Conservation (phyloP, 805 yeast species). For the Metschnikowia arizonensis region DNA sequence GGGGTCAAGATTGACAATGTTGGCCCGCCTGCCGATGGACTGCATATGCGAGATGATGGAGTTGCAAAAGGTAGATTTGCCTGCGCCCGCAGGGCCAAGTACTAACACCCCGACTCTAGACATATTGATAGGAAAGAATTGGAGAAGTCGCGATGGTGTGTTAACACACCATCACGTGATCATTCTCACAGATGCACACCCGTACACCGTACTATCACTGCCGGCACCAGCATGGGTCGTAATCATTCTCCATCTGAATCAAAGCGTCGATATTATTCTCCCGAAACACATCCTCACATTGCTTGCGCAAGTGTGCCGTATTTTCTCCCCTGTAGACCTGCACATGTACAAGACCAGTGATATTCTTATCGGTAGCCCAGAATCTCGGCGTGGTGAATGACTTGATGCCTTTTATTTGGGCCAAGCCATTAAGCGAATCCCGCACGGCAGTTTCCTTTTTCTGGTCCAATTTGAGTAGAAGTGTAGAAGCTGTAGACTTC, state of each 20-base stretch:
- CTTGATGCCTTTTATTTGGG: constrained; percentile 71
- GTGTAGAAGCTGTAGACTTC: constrained; percentile 70
- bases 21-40: constrained; percentile 86
- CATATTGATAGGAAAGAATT: constrained; percentile 42
- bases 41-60: constrained; percentile 84
- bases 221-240: constrained; percentile 68
- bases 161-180: background rate
- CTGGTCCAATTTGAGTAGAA: constrained; percentile 58
- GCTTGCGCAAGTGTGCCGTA: constrained; percentile 52
- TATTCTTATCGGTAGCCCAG: constrained; percentile 59
- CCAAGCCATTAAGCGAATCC: constrained; percentile 61
- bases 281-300: constrained; percentile 54
- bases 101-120: constrained; percentile 93
- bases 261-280: constrained; percentile 48
- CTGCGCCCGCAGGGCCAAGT: constrained; percentile 97
- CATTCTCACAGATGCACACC: background rate
- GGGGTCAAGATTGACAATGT: constrained; percentile 91
- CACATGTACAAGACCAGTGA: constrained; percentile 73
- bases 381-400: constrained; percentile 87
- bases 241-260: constrained; percentile 66
- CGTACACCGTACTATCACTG: no score
- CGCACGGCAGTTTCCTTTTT: constrained; percentile 61
- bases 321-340: constrained; percentile 68
- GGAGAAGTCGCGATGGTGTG: background rate
- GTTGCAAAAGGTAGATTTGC: constrained; percentile 89